These are phyloP conservation scores for Myriosclerotinia curreyana DNA, from an alignment of 2,329 filamentous ascomycete species.

Conservation along the genomic window DNA sequence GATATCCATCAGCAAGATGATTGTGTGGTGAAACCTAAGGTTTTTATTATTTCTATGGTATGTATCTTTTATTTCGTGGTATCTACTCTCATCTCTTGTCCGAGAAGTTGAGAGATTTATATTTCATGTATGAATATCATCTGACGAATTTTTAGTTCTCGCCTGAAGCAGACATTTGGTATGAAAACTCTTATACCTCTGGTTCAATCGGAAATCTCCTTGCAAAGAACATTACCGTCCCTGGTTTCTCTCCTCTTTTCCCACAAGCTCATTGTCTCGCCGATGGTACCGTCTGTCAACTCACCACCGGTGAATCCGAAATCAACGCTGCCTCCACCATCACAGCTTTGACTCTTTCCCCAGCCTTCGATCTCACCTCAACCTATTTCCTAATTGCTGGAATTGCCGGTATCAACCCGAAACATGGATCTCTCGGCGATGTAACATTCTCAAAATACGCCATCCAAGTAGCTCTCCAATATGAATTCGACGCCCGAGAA, in stretches of 20 bases:
- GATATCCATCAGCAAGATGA: constrained; percentile 17
- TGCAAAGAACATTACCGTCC: constrained; percentile 54
- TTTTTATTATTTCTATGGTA: constrained; percentile 63
- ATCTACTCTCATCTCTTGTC: neutral
- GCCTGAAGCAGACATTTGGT: constrained; percentile 62
- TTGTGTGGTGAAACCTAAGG: constrained; percentile 46
- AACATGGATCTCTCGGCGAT: constrained; percentile 60
- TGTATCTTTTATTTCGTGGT: constrained; percentile 22
- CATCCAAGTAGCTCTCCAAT: constrained; percentile 71
- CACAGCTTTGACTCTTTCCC: constrained; percentile 59
- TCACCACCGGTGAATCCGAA: constrained; percentile 66
- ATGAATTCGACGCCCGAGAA: constrained; percentile 70
- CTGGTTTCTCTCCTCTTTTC: constrained; percentile 63
- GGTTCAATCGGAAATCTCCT: constrained; percentile 53
- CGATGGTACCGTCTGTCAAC: constrained; percentile 61
- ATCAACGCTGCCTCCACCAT: constrained; percentile 72
- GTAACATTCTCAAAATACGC: constrained; percentile 68
- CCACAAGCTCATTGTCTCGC: constrained; percentile 63
- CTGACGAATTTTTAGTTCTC: constrained; percentile 49
- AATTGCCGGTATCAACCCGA: constrained; percentile 72
- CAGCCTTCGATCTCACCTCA: constrained; percentile 58
- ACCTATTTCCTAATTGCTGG: constrained; percentile 72
- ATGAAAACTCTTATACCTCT: constrained; percentile 47
- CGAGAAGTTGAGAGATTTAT: neutral
- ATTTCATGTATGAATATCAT: neutral